These are phyloP conservation scores for Rhizophagus clarus DNA, from an alignment of 192 early-diverging fungal genomes.

Conservation along the genomic window DNA sequence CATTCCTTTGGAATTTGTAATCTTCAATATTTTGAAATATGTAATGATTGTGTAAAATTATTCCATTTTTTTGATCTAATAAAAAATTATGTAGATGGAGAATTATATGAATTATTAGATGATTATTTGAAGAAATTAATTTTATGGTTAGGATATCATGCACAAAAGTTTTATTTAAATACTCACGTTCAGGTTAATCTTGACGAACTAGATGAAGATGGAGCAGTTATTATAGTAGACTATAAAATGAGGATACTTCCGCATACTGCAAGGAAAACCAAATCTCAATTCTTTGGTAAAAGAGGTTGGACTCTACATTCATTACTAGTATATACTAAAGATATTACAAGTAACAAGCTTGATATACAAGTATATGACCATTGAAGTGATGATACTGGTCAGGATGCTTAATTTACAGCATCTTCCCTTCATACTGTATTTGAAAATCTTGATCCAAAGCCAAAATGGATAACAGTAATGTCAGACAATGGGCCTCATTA, in stretches of 20 bases:
- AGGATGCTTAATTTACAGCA: neutral
- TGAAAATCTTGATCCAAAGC: neutral
- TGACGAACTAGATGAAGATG: neutral
- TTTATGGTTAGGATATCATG: neutral
- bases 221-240: neutral
- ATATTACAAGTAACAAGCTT: neutral
- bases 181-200: neutral
- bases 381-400: neutral
- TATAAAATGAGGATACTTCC: slow-evolving; percentile 1
- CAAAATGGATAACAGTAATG: neutral
- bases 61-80: neutral
- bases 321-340: neutral
- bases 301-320: neutral
- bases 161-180: neutral
- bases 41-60: neutral
- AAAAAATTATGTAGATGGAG: neutral
- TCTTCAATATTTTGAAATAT: neutral
- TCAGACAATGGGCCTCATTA: neutral
- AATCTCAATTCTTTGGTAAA: neutral
- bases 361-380: slow-evolving; percentile 2
- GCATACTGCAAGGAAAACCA: neutral
- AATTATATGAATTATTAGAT: neutral
- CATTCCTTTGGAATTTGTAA: neutral
- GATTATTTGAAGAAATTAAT: neutral
- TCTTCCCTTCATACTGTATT: neutral